Conservation (phyloP, 140 eudicot genomes). For the Oenanthe javanica region DNA sequence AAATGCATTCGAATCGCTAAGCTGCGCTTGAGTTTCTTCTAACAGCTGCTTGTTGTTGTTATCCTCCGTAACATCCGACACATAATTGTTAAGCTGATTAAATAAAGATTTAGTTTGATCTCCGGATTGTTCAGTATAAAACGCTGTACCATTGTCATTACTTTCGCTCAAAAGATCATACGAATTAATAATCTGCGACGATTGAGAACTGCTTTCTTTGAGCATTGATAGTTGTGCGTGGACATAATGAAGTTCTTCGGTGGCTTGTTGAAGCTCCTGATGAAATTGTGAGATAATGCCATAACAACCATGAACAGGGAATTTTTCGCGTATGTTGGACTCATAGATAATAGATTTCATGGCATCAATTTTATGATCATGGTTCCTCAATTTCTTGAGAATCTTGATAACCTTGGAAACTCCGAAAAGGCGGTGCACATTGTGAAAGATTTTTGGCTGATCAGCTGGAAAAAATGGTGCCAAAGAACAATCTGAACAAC, state of each 20-base stretch:
- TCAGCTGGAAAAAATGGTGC: slow-evolving; percentile 70
- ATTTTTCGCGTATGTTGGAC: slow-evolving; percentile 38
- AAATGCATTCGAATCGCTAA: slow-evolving; percentile 1
- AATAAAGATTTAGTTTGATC: not conserved
- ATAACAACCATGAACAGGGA: slow-evolving; percentile 50
- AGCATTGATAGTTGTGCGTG: slow-evolving; percentile 15
- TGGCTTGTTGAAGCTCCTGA: slow-evolving; percentile 7
- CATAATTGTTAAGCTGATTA: not conserved
- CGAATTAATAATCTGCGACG: not conserved
- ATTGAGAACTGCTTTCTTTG: slow-evolving; percentile 6
- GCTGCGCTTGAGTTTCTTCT: slow-evolving; percentile 6
- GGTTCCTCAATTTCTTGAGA: slow-evolving; percentile 7
- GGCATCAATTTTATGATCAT: slow-evolving; percentile 42
- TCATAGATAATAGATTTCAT: slow-evolving; percentile 65
- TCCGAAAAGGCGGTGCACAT: slow-evolving; percentile 63
- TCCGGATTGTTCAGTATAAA: slow-evolving; percentile 1
- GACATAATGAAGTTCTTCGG: slow-evolving; percentile 27
- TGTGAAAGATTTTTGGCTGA: slow-evolving; percentile 41
- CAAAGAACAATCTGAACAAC: slow-evolving; percentile 39
- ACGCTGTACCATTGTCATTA: not conserved
- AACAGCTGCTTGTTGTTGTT: not conserved
- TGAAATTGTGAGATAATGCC: slow-evolving; percentile 21
- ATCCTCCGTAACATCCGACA: not conserved
- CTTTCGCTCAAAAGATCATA: slow-evolving; percentile 5
- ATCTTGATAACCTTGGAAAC: slow-evolving; percentile 48